These are phyloP conservation scores for Cryptomeria japonica DNA, from an alignment of 75 land plant genomes.

Conservation along the genomic window DNA sequence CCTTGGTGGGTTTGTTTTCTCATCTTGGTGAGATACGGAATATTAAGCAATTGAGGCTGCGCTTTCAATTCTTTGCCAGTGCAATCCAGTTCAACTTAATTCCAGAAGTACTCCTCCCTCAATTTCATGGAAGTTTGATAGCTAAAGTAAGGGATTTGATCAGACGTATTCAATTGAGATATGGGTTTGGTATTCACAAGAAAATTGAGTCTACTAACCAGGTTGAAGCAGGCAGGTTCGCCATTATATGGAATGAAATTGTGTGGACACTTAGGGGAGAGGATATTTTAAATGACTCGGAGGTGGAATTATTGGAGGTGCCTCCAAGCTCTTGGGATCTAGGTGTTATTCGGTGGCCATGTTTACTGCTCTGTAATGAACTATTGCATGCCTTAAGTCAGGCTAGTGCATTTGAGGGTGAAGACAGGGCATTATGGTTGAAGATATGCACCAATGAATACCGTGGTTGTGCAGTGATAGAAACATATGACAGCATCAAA, in stretches of 20 bases:
- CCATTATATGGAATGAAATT: conserved; percentile 39
- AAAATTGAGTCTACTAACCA: conserved; percentile 25
- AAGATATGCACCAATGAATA: conserved; percentile 43
- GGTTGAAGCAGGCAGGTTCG: conserved; percentile 32
- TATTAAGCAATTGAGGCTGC: conserved; percentile 18
- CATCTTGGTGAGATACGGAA: conserved; percentile 27
- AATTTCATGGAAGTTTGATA: background rate
- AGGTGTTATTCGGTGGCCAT: conserved; percentile 46
- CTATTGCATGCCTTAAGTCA: conserved; percentile 39
- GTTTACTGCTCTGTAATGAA: conserved; percentile 37
- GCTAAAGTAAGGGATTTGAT: conserved; percentile 15
- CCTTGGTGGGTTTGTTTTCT: conserved; percentile 40
- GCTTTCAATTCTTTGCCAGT: conserved; percentile 36
- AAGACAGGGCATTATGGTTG: conserved; percentile 31
- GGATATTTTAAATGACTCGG: conserved; percentile 37
- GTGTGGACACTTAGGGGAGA: conserved; percentile 31
- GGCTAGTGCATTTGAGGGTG: conserved; percentile 15
- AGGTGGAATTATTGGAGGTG: conserved; percentile 42
- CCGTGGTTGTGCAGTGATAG: conserved; percentile 46
- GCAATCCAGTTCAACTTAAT: conserved; percentile 23
- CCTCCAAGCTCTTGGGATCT: conserved; percentile 29
- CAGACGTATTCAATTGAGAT: conserved; percentile 35
- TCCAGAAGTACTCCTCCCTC: conserved; percentile 13
- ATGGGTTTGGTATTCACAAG: conserved; percentile 27
- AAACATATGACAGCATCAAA: conserved; percentile 38